A percentile compares a stretch with the other conserved stretches of the same genome.
These are phyloP conservation scores for Telfairia occidentalis DNA, from an alignment of 331 rosid species.

Conservation along the genomic window DNA sequence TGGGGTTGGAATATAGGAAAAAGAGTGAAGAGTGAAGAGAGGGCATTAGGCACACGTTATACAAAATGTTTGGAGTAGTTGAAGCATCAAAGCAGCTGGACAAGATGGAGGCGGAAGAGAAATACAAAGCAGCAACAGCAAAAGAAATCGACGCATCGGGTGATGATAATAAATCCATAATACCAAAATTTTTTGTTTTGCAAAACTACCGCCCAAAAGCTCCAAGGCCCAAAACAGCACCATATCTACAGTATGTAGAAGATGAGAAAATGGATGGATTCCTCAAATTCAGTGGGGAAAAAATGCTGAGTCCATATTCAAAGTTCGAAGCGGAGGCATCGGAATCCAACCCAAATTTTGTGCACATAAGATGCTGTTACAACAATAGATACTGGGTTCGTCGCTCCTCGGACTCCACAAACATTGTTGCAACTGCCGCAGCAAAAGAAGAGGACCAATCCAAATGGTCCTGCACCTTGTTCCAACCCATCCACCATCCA, in stretches of 20 bases:
- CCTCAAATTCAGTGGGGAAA: neutral
- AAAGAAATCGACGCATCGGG: neutral
- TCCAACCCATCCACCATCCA: neutral
- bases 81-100: too few species aligned
- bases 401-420: neutral
- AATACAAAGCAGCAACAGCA: neutral
- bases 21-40: too few species aligned
- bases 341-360: neutral
- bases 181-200: neutral
- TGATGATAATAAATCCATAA: neutral
- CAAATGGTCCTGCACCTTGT: neutral
- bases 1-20: too few species aligned
- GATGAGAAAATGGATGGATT: neutral
- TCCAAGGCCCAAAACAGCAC: neutral
- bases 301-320: neutral
- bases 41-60: too few species aligned
- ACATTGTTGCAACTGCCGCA: neutral
- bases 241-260: neutral
- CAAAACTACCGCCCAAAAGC: neutral
- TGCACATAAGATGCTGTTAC: neutral
- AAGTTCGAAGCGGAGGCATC: neutral
- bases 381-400: neutral
- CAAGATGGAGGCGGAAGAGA: too few species aligned
- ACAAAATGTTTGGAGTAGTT: too few species aligned
- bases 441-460: neutral